Percentiles rank a stretch among this genome's conserved stretches.
Conservation (phyloP, 768 basidiomycete species). For the Lyophyllum semitale region DNA sequence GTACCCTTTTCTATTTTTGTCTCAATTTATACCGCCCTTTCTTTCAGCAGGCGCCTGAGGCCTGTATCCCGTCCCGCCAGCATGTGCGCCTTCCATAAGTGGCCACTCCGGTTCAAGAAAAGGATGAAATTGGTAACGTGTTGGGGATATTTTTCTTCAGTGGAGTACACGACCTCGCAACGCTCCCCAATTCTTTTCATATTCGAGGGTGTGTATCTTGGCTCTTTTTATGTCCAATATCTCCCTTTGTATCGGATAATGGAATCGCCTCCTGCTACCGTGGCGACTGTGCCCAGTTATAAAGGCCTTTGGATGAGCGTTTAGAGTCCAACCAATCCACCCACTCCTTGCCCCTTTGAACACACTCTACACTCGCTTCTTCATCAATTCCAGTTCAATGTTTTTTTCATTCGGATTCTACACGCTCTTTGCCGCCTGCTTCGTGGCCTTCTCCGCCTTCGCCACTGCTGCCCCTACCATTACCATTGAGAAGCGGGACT, state of each 20-base stretch:
- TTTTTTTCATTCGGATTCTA: constrained; percentile 10
- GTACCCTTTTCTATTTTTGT: not conserved
- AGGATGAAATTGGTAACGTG: too few species aligned
- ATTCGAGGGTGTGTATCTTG: too few species aligned
- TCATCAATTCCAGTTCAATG: constrained; percentile 6
- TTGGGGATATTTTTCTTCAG: too few species aligned
- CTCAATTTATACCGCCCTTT: not conserved
- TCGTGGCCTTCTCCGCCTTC: constrained; percentile 9
- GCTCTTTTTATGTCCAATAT: not conserved
- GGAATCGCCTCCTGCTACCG: not conserved
- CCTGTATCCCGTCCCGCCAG: too few species aligned
- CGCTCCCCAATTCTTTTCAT: too few species aligned
- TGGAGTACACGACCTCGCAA: too few species aligned
- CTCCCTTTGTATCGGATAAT: not conserved
- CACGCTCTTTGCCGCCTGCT: constrained; percentile 9
- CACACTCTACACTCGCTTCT: not conserved
- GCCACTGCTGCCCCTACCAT: constrained; percentile 12
- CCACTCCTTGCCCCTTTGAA: not conserved
- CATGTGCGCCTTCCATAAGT: too few species aligned
- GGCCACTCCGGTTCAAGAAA: too few species aligned
- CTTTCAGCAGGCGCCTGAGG: not conserved
- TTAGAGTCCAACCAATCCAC: not conserved
- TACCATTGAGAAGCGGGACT: constrained; percentile 9
- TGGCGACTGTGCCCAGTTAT: not conserved
- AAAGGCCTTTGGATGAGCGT: not conserved